Evolutionary conservation across 495 filamentous ascomycete genomes (phyloP).

Genomic region (Hypoxylon perforatum): DNA sequence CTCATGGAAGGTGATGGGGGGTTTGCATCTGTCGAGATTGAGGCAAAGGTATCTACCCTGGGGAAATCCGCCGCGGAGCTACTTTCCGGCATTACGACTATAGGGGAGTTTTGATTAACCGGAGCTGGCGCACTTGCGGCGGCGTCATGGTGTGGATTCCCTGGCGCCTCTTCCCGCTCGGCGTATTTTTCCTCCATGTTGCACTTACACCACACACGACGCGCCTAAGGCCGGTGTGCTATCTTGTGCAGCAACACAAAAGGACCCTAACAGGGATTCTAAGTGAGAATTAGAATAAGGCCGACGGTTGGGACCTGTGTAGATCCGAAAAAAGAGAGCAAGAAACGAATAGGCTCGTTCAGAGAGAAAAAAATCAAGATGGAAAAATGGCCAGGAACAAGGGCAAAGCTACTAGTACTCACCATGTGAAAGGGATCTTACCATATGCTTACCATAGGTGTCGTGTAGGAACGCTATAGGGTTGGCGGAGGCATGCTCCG

Average conservation of each 20-base stretch:
- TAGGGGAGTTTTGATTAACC: slow-evolving; percentile 31
- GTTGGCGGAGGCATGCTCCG: slow-evolving; percentile 43
- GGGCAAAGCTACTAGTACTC: slow-evolving; percentile 37
- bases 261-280: slow-evolving; percentile 15
- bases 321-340: slow-evolving; percentile 20
- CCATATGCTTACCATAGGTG: slow-evolving; percentile 25
- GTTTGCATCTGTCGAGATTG: slow-evolving; percentile 30
- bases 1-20: slow-evolving; percentile 22
- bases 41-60: slow-evolving; percentile 27
- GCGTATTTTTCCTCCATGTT: slow-evolving; percentile 37
- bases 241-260: slow-evolving; percentile 10
- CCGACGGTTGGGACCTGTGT: slow-evolving; percentile 17
- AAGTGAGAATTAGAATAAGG: slow-evolving; percentile 21
- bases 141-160: slow-evolving; percentile 23
- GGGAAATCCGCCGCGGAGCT: slow-evolving; percentile 27
- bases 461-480: slow-evolving; percentile 40
- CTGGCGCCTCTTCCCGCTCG: slow-evolving; percentile 24
- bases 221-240: neutral
- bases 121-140: slow-evolving; percentile 15
- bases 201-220: slow-evolving; percentile 20
- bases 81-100: slow-evolving; percentile 25
- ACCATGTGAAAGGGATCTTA: slow-evolving; percentile 24
- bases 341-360: slow-evolving; percentile 21
- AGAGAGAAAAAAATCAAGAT: slow-evolving; percentile 29
- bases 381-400: slow-evolving; percentile 30